Conservation (phyloP, 2,329 filamentous ascomycete species). For the Hymenotorrendiella dingleyae region DNA sequence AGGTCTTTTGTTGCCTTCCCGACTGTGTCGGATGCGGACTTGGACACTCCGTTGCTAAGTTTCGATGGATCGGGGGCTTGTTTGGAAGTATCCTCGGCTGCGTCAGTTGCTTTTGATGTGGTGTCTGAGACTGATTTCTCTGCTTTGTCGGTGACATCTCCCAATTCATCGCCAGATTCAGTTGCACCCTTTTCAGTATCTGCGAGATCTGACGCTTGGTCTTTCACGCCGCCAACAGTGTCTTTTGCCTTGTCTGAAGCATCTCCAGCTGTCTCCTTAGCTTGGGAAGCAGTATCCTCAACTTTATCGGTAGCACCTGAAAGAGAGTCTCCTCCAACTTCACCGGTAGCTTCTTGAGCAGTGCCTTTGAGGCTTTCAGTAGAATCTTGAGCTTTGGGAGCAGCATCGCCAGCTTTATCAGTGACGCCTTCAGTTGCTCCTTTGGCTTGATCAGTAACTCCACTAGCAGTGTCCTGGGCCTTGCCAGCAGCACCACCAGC, state of each 20-base stretch:
- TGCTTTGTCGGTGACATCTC: neutral
- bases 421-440: slow-evolving; percentile 1
- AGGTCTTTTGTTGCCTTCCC: neutral
- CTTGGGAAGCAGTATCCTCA: slow-evolving; percentile 5
- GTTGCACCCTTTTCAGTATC: too few species aligned
- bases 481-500: slow-evolving; percentile 2
- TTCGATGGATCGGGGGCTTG: neutral
- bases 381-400: slow-evolving; percentile 6
- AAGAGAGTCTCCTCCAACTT: too few species aligned
- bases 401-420: slow-evolving; percentile 5
- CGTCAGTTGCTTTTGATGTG: slow-evolving; percentile 2
- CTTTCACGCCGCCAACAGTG: slow-evolving; percentile 7
- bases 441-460: slow-evolving; percentile 7
- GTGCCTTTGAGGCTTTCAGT: slow-evolving; percentile 6
- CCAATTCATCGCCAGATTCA: neutral
- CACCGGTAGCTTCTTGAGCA: too few species aligned
- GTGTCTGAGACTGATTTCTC: neutral
- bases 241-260: slow-evolving; percentile 7
- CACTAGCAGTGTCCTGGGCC: slow-evolving; percentile 6
- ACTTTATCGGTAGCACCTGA: slow-evolving; percentile 6
- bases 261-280: slow-evolving; percentile 1
- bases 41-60: neutral
- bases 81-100: slow-evolving; percentile 4
- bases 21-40: neutral
- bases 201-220: slow-evolving; percentile 7